Base-by-base conservation (phyloP, 2,329 filamentous ascomycete species). In the Hymenoscyphus occultus region DNA sequence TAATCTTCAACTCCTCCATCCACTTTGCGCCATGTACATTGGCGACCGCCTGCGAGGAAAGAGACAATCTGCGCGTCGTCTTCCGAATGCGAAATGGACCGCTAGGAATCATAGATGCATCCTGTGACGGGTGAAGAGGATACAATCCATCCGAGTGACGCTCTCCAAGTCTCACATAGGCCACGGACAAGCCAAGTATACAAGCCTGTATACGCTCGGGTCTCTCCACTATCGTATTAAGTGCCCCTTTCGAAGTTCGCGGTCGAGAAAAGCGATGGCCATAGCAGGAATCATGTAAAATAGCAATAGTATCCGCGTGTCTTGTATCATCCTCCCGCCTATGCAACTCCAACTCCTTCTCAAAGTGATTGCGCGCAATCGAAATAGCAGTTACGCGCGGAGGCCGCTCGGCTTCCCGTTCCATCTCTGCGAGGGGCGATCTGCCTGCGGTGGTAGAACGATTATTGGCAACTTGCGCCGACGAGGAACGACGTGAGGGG, bases 251-350 rank as follows among this genome's bases (percentile, higher is more conserved):
- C 28, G 87, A 89, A 0, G 92, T 90, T 71, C 90, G 89, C 3
- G 92, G 92, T 56, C 95, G 85, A 12, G 93, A 92, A 77, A 88
- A 99, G 28, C 93, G 89, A 78, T 99, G 95, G 31, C 94, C 93
- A 76, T 98, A 99, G 78, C 94, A 97, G 62, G 90, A 89, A 79
- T 99, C 95, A 73, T 98, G 93, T 1, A 99, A 80, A 39, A 99
- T 84, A 58, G 98, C 93, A 4, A 96, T 79, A 0, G 92, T 92
- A 66, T 93, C 81, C 12, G 84, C 77, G 40, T 78, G 70, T 32
- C 70, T 68, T 28, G 67, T 58, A 22, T 70, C 65, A 14, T 71
- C 65, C 40, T 71, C 68, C 57, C 56, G 64, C 35, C 67, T 64
- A 64, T 76, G 74, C 40, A 72, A 40, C 40, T 73, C 71, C 14